Evolutionary conservation across 495 filamentous ascomycete genomes (phyloP).

Genomic region (Trichoderma virens): DNA sequence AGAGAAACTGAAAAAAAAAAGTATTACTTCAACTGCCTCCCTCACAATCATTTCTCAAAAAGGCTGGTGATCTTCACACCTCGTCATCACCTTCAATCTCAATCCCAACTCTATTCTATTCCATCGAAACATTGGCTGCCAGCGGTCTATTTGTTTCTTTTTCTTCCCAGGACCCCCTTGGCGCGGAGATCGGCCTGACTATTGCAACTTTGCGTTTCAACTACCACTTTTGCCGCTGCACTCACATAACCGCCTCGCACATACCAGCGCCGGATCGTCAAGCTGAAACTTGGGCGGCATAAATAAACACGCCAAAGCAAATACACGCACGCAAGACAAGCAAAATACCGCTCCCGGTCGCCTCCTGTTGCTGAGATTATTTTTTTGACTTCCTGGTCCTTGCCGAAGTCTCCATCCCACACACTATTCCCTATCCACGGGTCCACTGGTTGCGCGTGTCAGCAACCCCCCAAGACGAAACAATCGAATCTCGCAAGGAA

Average conservation of each 20-base stretch:
- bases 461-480: conserved; percentile 3
- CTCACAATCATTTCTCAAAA: not conserved
- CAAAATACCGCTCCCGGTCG: not conserved
- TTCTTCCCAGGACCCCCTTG: not conserved
- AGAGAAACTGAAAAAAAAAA: not conserved
- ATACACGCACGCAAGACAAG: not conserved
- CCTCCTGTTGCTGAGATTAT: not conserved
- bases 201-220: conserved; percentile 1
- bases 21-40: not conserved
- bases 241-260: not conserved
- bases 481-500: not conserved
- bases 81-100: not conserved
- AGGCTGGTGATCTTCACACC: not conserved
- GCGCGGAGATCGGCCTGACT: not conserved
- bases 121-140: not conserved
- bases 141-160: not conserved
- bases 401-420: not conserved
- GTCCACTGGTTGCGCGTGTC: not conserved
- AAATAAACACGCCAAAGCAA: not conserved
- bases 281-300: not conserved
- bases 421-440: conserved; percentile 4
- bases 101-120: not conserved
- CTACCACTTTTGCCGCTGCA: not conserved
- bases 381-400: conserved; percentile 3
- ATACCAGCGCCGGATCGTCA: not conserved